phyloP scores from a whole-genome alignment of 441 rosid species.

The Hura crepitans region DNA sequence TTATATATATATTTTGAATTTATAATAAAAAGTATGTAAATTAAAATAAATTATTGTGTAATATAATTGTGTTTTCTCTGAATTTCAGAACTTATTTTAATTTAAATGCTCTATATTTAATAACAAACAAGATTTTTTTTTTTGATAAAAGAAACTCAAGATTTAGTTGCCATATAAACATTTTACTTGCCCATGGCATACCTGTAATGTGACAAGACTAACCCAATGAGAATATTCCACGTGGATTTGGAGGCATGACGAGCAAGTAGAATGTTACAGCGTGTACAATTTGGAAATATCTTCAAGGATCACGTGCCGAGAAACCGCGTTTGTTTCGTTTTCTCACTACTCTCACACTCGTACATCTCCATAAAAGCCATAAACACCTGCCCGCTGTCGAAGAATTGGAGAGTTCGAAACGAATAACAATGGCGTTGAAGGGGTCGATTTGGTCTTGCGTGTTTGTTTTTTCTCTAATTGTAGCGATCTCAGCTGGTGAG shows the following conservation, averaged over 20 bases:
- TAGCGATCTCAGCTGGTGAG: conserved; percentile 39
- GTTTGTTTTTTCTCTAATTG: conserved; percentile 35
- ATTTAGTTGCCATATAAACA: background rate
- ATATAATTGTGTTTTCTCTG: too few relatives aligned
- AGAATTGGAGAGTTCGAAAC: background rate
- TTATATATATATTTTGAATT: too few relatives aligned
- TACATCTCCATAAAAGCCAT: conserved; percentile 17
- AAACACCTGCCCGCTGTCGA: background rate
- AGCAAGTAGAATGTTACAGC: conserved; percentile 4
- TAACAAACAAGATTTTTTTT: too few relatives aligned
- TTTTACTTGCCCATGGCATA: background rate
- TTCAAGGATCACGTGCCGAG: conserved; percentile 27
- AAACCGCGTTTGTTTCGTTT: conserved; percentile 23
- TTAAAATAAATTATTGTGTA: too few relatives aligned
- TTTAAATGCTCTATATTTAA: too few relatives aligned
- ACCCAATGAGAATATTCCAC: conserved; percentile 36
- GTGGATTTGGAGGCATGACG: conserved; percentile 30
- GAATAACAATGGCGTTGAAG: conserved; percentile 19
- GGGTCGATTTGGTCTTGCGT: conserved; percentile 33
- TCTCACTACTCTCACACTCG: conserved; percentile 8
- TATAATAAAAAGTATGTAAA: too few relatives aligned
- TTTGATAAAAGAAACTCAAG: too few relatives aligned
- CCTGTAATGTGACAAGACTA: conserved; percentile 39
- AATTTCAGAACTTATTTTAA: too few relatives aligned
- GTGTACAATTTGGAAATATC: too few relatives aligned